phyloP scores from a whole-genome alignment of 2,329 filamentous ascomycete genomes.

The Talaromyces sp. region DNA sequence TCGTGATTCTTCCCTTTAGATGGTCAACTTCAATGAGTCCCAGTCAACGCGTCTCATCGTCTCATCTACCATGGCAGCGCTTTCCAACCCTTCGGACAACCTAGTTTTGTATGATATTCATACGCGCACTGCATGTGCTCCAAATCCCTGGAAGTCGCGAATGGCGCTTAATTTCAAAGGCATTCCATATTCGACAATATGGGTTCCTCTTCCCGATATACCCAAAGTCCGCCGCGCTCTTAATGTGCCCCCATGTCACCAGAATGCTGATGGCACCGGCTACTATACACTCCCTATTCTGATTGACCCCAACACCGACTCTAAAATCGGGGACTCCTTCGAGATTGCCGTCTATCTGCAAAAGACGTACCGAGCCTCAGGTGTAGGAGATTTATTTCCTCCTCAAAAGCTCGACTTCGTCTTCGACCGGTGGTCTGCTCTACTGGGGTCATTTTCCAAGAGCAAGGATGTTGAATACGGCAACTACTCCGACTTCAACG shows the following conservation, averaged over 20 bases:
- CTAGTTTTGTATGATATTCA: conserved; percentile 51
- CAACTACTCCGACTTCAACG: conserved; percentile 53
- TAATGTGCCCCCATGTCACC: conserved; percentile 50
- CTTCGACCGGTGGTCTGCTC: conserved; percentile 21
- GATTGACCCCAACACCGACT: conserved; percentile 41
- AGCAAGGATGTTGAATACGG: conserved; percentile 25
- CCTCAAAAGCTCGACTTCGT: conserved; percentile 39
- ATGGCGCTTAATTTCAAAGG: conserved; percentile 50
- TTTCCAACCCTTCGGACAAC: neutral
- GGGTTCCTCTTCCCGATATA: conserved; percentile 55
- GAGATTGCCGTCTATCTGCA: conserved; percentile 63
- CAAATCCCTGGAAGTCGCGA: conserved; percentile 53
- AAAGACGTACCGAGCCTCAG: conserved; percentile 47
- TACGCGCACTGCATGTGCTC: conserved; percentile 36
- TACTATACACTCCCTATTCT: conserved; percentile 61
- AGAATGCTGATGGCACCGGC: conserved; percentile 54
- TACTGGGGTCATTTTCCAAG: conserved; percentile 42
- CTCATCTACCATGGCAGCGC: conserved; percentile 12
- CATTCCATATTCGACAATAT: conserved; percentile 48
- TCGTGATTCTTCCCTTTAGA: neutral
- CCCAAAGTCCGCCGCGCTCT: conserved; percentile 47
- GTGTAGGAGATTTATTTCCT: conserved; percentile 50
- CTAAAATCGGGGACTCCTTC: conserved; percentile 58
- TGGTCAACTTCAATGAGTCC: neutral
- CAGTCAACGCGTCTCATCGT: neutral